Evolutionary conservation across 495 filamentous ascomycete species (phyloP).

Genomic region (Aspergillus avenaceus): DNA sequence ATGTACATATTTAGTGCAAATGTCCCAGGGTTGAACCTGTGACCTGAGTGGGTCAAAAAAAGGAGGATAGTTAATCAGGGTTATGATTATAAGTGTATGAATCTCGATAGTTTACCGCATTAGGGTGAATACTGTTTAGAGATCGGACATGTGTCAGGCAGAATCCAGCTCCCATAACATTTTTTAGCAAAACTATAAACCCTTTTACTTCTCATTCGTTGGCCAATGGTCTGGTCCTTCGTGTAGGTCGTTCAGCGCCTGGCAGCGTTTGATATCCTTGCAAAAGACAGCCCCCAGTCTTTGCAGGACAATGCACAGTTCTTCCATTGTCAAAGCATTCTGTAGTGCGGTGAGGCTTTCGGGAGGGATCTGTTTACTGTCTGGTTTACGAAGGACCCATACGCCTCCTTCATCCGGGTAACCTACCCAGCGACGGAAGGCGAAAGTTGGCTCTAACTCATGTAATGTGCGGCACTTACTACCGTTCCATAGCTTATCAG

Average conservation of each 20-base stretch:
- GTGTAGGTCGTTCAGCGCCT: background rate
- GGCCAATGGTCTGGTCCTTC: background rate
- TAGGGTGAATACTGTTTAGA: too few species aligned
- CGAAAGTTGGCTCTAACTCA: background rate
- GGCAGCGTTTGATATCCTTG: background rate
- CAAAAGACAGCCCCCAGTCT: background rate
- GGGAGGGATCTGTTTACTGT: background rate
- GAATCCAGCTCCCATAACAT: too few species aligned
- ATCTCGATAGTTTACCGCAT: too few species aligned
- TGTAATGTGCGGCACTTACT: background rate
- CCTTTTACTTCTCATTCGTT: background rate
- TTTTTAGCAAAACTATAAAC: too few species aligned
- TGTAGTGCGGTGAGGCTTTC: background rate
- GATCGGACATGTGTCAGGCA: too few species aligned
- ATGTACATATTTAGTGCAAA: too few species aligned
- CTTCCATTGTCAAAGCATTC: slow-evolving; percentile 8
- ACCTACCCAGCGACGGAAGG: slow-evolving; percentile 1
- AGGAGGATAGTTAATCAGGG: too few species aligned
- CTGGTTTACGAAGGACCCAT: background rate
- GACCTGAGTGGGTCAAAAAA: too few species aligned
- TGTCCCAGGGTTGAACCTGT: too few species aligned
- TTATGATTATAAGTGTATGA: too few species aligned
- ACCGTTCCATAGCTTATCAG: background rate
- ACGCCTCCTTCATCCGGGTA: background rate
- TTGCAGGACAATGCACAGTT: background rate